Conservation (phyloP, 176 grass and related monocot genomes). For the Eleusine coracana region DNA sequence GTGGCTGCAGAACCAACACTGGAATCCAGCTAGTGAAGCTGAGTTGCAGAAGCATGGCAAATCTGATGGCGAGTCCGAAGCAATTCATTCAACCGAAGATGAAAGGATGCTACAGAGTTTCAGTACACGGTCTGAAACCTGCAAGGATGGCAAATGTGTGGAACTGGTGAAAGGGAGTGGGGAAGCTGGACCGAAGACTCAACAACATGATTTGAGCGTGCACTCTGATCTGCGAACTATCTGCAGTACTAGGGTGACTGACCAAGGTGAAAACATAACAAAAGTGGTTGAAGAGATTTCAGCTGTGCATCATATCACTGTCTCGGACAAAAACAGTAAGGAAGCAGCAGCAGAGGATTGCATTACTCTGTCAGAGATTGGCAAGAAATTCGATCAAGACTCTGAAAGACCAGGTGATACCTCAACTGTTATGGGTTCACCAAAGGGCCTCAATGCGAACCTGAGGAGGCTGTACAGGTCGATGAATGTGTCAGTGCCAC, state of each 20-base stretch:
- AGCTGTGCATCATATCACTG: neutral
- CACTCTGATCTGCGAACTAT: neutral
- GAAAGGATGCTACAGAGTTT: neutral
- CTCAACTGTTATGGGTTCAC: constrained; percentile 20
- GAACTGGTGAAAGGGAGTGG: neutral
- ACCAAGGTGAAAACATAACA: neutral
- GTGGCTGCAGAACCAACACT: neutral
- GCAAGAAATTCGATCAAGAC: constrained; percentile 1
- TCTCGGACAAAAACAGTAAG: neutral
- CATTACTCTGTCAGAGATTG: neutral
- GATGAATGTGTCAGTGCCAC: constrained; percentile 66
- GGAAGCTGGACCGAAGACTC: neutral
- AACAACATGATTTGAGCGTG: neutral
- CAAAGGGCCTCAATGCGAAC: constrained; percentile 43
- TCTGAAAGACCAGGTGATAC: neutral
- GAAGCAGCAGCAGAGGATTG: neutral
- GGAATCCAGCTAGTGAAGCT: constrained; percentile 2
- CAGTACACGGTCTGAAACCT: neutral
- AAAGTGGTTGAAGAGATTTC: neutral
- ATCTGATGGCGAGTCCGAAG: neutral
- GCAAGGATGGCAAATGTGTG: neutral
- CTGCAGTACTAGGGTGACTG: constrained; percentile 11
- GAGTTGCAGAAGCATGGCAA: neutral
- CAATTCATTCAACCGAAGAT: constrained; percentile 1
- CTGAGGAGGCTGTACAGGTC: constrained; percentile 67